These are phyloP conservation scores for Peronospora belbahrii DNA, from an alignment of 352 stramenopile genomes.

Conservation along the genomic window DNA sequence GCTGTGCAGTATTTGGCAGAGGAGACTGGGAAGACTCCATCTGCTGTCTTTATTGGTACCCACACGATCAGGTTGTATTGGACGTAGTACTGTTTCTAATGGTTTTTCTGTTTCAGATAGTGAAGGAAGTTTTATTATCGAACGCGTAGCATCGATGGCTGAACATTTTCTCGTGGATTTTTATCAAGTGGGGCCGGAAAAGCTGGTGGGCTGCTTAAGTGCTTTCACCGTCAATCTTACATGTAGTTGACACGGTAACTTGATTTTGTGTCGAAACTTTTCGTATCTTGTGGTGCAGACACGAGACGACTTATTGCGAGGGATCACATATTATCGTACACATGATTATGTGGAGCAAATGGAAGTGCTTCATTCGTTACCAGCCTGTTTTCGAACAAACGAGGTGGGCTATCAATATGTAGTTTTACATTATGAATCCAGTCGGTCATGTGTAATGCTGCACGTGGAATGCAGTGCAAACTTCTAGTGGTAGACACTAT, in stretches of 20 bases:
- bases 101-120: constrained; percentile 48
- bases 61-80: not conserved
- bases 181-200: constrained; percentile 12
- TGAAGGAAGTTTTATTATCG: constrained; percentile 89
- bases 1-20: constrained; percentile 37
- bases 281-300: constrained; percentile 19
- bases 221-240: not conserved
- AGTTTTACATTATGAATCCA: not conserved
- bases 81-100: not conserved
- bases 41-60: constrained; percentile 59
- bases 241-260: not conserved
- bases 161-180: constrained; percentile 72
- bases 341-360: constrained; percentile 88
- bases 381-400: constrained; percentile 38
- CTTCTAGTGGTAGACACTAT: constrained; percentile 90
- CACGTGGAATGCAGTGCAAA: constrained; percentile 68
- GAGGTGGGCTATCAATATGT: constrained; percentile 17
- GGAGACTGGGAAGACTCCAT: constrained; percentile 11
- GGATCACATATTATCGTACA: constrained; percentile 67
- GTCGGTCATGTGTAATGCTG: not conserved
- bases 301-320: constrained; percentile 75
- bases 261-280: not conserved
- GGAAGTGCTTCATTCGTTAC: constrained; percentile 75
- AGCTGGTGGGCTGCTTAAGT: constrained; percentile 21
- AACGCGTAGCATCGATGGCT: constrained; percentile 84